Evolutionary conservation across 164 flowering plant genomes (phyloP), one percentile per base, ranked within the genome.

Genomic region (Umbilicus rupestris): DNA sequence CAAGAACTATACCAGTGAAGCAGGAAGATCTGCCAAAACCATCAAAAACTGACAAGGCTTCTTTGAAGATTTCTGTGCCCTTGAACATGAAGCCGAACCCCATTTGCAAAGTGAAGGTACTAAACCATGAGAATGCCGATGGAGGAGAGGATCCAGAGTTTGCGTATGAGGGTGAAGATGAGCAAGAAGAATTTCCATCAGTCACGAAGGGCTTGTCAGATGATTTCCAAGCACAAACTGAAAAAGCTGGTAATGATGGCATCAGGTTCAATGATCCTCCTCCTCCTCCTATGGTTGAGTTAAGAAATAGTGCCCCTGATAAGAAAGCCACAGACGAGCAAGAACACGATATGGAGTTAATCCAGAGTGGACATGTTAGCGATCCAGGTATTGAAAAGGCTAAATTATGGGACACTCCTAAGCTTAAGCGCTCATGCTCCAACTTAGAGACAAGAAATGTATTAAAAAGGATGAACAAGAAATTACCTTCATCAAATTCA

Each of bases 161-260:
- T 30, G 88, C 86, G 46, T 88, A 90, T 70, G 97, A 90, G 74
- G 98, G 92, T 46, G 89, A 84, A 70, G 96, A 93, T 65, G 96
- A 88, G 76, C 81, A 79, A 42, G 93, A 90, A 63, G 92, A 78
- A 41, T 75, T 63, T 62, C 64, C 71, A 8, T 75, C 83, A 3
- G 77, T 80, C 57, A 85, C 73, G 73, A 79, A 83, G 71, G 84
- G 83, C 16, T 71, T 74, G 62, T 87, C 92, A 52, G 89, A 83
- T 47, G 78, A 84, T 78, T 84, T 81, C 50, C 85, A 80, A 73
- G 74, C 80, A 26, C 82, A 66, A 26, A 73, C 55, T 26, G 68
- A 50, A 11, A 71, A 65, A 42, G 28, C 72, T 20, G 70, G 52
- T 15, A 79, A 64, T 47, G 72, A 70, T 41, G 65, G 49, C 3